Percentiles rank a stretch among this genome's conserved stretches.
Evolutionary conservation across 1,284 basidiomycete genomes (phyloP).

Genomic region (Pyrrhoderma noxium): DNA sequence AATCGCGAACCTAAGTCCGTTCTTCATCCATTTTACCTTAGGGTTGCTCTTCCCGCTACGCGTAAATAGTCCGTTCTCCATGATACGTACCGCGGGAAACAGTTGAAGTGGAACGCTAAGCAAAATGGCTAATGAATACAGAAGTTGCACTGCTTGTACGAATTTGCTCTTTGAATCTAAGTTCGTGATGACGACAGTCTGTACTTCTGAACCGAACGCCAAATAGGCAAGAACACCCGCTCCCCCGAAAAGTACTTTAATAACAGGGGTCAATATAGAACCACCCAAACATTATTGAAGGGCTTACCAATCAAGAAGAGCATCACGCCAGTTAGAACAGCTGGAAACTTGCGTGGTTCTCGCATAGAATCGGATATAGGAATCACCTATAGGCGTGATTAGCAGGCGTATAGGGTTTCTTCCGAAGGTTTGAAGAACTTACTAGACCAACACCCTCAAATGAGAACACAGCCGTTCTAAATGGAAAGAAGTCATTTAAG

Average conservation of each 20-base stretch:
- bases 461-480: slow-evolving; percentile 89
- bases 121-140: slow-evolving; percentile 90
- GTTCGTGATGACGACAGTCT: slow-evolving; percentile 95
- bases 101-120: slow-evolving; percentile 93
- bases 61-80: slow-evolving; percentile 95
- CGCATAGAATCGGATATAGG: slow-evolving; percentile 97
- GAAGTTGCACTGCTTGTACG: slow-evolving; percentile 84
- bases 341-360: slow-evolving; percentile 90
- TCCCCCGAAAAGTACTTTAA: slow-evolving; percentile 76
- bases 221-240: slow-evolving; percentile 87
- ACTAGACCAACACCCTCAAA: slow-evolving; percentile 97
- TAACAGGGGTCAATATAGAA: slow-evolving; percentile 8
- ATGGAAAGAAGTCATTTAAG: not conserved
- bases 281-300: slow-evolving; percentile 1
- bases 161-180: slow-evolving; percentile 80
- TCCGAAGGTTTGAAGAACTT: slow-evolving; percentile 25
- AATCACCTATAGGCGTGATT: slow-evolving; percentile 50
- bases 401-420: not conserved
- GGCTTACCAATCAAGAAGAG: slow-evolving; percentile 58
- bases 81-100: slow-evolving; percentile 94
- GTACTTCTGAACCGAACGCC: slow-evolving; percentile 81
- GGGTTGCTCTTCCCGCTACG: slow-evolving; percentile 74
- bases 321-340: slow-evolving; percentile 88
- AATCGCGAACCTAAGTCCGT: slow-evolving; percentile 74
- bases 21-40: slow-evolving; percentile 87